phyloP scores from a whole-genome alignment of 106 monocot species.

The Platanthera zijinensis region DNA sequence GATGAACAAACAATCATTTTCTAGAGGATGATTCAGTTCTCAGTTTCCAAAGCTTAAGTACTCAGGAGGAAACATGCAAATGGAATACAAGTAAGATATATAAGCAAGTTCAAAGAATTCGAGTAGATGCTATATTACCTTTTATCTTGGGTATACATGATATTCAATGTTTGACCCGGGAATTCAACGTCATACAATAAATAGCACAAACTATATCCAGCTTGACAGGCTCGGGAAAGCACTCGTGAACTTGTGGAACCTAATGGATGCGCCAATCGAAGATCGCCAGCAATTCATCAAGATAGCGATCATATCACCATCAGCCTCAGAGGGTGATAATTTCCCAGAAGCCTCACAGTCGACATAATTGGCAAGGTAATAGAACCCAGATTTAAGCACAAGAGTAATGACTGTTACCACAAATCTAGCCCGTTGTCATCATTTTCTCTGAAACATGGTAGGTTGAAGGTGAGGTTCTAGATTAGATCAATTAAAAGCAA shows the following conservation, averaged over 20 bases:
- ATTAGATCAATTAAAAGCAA: slow-evolving; percentile 63
- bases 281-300: slow-evolving; percentile 33
- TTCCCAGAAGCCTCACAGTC: slow-evolving; percentile 39
- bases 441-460: slow-evolving; percentile 2
- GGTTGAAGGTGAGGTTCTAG: slow-evolving; percentile 60
- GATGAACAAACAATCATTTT: no score
- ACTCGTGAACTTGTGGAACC: slow-evolving; percentile 51
- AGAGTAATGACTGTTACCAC: background rate
- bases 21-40: no score
- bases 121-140: no score
- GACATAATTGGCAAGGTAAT: slow-evolving; percentile 60
- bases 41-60: no score
- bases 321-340: slow-evolving; percentile 11
- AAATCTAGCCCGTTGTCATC: background rate
- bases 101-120: background rate
- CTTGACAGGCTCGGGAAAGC: slow-evolving; percentile 43
- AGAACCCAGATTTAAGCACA: background rate
- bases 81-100: no score
- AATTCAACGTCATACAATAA: background rate
- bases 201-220: slow-evolving; percentile 17
- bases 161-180: background rate
- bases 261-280: slow-evolving; percentile 40
- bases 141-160: no score
- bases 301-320: slow-evolving; percentile 23
- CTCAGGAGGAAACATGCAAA: no score